Conservation (phyloP, 768 basidiomycete species). For the Rhodosporidiobolus sp. region DNA sequence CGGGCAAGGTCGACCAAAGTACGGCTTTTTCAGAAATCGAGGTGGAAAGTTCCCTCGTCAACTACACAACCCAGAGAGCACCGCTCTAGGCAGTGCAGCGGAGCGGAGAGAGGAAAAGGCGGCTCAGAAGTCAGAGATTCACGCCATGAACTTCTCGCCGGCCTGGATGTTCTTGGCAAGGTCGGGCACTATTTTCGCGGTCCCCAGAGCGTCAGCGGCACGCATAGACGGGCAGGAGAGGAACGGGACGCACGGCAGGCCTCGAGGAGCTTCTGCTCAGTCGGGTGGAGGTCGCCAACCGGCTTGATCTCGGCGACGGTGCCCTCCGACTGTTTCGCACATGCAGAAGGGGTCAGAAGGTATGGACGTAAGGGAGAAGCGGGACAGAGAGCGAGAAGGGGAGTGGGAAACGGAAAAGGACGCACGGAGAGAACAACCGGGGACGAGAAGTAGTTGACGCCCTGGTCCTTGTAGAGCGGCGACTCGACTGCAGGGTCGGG, state of each 20-base stretch:
- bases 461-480: slow-evolving; percentile 75
- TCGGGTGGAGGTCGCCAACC: slow-evolving; percentile 70
- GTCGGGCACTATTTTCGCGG: no score
- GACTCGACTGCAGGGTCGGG: no score
- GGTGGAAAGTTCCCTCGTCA: no score
- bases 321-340: slow-evolving; percentile 60
- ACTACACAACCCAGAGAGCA: no score
- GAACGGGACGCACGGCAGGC: slow-evolving; percentile 56
- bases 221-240: no score
- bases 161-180: slow-evolving; percentile 58
- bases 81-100: no score
- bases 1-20: no score
- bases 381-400: background rate
- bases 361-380: background rate
- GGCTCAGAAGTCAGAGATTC: background rate
- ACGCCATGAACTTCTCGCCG: slow-evolving; percentile 22
- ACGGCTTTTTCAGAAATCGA: no score
- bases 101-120: no score
- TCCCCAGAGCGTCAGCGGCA: no score
- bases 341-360: slow-evolving; percentile 46
- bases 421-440: slow-evolving; percentile 82
- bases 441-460: slow-evolving; percentile 90
- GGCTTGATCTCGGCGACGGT: slow-evolving; percentile 82
- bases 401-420: slow-evolving; percentile 19
- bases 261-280: slow-evolving; percentile 80